These are phyloP conservation scores for Madurella mycetomatis DNA, from an alignment of 2,329 filamentous ascomycete genomes.

Conservation along the genomic window DNA sequence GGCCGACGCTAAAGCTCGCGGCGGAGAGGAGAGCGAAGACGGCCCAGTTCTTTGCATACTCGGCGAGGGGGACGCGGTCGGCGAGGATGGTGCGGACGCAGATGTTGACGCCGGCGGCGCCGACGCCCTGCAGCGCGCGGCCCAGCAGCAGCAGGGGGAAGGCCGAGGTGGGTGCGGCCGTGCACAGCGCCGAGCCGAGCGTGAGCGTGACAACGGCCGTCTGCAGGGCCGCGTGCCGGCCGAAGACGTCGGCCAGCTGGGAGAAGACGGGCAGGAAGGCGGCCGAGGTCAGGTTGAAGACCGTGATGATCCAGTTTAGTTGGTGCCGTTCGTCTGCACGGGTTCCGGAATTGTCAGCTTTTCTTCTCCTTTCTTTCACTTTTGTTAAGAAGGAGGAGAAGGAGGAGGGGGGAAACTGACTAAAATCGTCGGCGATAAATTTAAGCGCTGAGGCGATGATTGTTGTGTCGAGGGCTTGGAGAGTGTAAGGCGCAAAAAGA, in stretches of 20 bases:
- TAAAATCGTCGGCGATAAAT: conserved; percentile 61
- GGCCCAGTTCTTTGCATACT: conserved; percentile 60
- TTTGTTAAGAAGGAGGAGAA: conserved; percentile 2
- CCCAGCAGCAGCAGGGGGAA: conserved; percentile 60
- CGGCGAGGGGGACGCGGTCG: conserved; percentile 57
- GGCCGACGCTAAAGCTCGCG: conserved; percentile 56
- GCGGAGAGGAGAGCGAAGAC: conserved; percentile 58
- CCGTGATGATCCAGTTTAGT: conserved; percentile 65
- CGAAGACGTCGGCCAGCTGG: conserved; percentile 61
- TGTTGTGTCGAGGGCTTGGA: conserved; percentile 61
- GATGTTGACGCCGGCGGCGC: conserved; percentile 58
- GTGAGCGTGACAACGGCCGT: conserved; percentile 53
- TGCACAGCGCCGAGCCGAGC: conserved; percentile 58
- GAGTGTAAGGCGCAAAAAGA: conserved; percentile 55
- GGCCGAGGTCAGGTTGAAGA: conserved; percentile 65
- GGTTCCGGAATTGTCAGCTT: too few relatives aligned
- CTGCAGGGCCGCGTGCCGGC: conserved; percentile 56
- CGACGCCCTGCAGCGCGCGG: conserved; percentile 58
- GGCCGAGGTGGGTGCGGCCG: conserved; percentile 47
- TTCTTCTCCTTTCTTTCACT: background rate
- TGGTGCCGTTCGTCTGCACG: conserved; percentile 47
- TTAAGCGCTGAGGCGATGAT: conserved; percentile 58
- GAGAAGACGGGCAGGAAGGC: conserved; percentile 64
- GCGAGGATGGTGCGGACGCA: conserved; percentile 59
- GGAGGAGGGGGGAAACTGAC: conserved; percentile 34